These are phyloP conservation scores for Botryococcus braunii DNA, from an alignment of 163 green algal species.

Conservation along the genomic window DNA sequence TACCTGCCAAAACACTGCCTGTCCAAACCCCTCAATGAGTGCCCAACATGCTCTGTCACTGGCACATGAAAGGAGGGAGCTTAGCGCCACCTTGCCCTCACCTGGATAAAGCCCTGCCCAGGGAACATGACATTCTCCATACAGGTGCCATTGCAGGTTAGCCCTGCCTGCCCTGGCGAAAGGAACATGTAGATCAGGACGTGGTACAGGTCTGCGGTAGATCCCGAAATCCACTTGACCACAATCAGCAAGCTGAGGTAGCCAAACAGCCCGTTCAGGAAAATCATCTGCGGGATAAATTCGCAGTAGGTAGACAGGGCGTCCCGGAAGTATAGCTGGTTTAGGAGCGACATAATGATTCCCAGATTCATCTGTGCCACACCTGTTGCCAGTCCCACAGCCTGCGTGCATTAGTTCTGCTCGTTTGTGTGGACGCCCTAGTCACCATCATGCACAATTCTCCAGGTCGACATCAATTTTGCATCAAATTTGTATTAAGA, in stretches of 20 bases:
- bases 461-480: too few species aligned
- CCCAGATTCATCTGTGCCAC: conserved; percentile 92
- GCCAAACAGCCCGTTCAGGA: conserved; percentile 94
- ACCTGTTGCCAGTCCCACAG: too few species aligned
- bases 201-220: conserved; percentile 90
- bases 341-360: conserved; percentile 91
- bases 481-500: too few species aligned
- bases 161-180: conserved; percentile 41
- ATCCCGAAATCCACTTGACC: conserved; percentile 87
- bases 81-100: conserved; percentile 19
- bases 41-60: too few species aligned
- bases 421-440: too few species aligned
- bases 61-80: neutral
- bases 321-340: conserved; percentile 88
- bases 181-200: conserved; percentile 99
- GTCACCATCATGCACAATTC: too few species aligned
- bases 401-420: too few species aligned
- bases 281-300: conserved; percentile 95
- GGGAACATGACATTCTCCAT: conserved; percentile 72
- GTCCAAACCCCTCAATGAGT: too few species aligned
- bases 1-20: too few species aligned
- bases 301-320: conserved; percentile 69
- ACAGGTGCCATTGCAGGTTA: conserved; percentile 41
- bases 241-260: conserved; percentile 96
- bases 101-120: conserved; percentile 59